Conservation (phyloP, 192 early-diverging fungal species). For the Radiomyces spectabilis region DNA sequence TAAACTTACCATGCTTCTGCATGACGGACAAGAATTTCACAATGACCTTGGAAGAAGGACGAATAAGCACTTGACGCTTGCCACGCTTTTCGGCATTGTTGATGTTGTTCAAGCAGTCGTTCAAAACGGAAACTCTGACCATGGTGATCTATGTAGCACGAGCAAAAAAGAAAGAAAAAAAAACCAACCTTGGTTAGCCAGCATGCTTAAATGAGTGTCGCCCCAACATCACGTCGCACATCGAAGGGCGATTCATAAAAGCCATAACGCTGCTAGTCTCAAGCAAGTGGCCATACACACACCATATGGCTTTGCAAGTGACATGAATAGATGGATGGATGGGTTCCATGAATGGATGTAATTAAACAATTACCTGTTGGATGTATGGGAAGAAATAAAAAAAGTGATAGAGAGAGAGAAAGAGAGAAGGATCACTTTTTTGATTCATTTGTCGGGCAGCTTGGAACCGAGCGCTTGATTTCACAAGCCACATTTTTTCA, state of each 20-base stretch:
- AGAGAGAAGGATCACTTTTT: too few species aligned
- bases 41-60: conserved; percentile 96
- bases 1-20: conserved; percentile 88
- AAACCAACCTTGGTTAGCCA: neutral
- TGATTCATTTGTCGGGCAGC: too few species aligned
- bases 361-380: too few species aligned
- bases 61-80: conserved; percentile 95
- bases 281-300: too few species aligned
- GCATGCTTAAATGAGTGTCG: conserved; percentile 20
- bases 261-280: neutral
- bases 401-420: neutral
- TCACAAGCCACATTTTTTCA: too few species aligned
- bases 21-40: conserved; percentile 98
- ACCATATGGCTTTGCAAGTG: neutral
- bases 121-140: conserved; percentile 94
- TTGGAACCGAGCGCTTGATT: too few species aligned
- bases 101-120: conserved; percentile 98
- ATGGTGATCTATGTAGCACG: conserved; percentile 43
- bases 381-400: conserved; percentile 4
- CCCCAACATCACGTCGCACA: too few species aligned
- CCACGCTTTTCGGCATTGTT: conserved; percentile 98
- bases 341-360: conserved; percentile 14
- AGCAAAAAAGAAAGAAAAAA: conserved; percentile 1
- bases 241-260: conserved; percentile 16
- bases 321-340: conserved; percentile 26